Conservation (phyloP, 208 protist species). For the Acanthamoeba royreba region DNA sequence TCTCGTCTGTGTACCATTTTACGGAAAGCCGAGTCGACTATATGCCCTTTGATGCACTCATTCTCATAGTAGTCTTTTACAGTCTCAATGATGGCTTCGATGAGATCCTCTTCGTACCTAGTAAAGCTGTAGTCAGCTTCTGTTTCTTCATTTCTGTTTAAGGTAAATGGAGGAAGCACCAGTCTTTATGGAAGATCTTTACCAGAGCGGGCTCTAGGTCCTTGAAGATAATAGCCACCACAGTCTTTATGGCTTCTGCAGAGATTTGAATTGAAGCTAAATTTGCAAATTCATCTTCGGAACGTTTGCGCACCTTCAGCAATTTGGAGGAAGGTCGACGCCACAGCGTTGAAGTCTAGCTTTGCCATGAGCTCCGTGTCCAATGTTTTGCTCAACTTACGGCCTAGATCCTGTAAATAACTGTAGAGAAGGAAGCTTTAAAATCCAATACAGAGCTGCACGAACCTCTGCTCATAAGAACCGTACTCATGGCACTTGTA, state of each 20-base stretch:
- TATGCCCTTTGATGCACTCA: background rate
- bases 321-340: background rate
- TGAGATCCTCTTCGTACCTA: background rate
- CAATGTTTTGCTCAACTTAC: background rate
- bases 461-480: too few species aligned
- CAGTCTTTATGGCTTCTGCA: background rate
- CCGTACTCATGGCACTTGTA: background rate
- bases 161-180: background rate
- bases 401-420: background rate
- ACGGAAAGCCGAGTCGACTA: background rate
- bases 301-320: background rate
- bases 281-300: too few species aligned
- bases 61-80: slow-evolving; percentile 15
- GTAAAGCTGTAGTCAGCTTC: too few species aligned
- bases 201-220: background rate
- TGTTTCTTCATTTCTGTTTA: too few species aligned
- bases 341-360: background rate
- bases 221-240: background rate
- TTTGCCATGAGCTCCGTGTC: background rate
- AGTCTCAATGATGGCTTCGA: background rate
- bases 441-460: too few species aligned
- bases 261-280: too few species aligned
- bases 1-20: slow-evolving; percentile 6
- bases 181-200: slow-evolving; percentile 8
- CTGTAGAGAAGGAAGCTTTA: background rate